These are phyloP conservation scores for Sutorius australiensis DNA, from an alignment of 768 basidiomycete species.

Conservation along the genomic window DNA sequence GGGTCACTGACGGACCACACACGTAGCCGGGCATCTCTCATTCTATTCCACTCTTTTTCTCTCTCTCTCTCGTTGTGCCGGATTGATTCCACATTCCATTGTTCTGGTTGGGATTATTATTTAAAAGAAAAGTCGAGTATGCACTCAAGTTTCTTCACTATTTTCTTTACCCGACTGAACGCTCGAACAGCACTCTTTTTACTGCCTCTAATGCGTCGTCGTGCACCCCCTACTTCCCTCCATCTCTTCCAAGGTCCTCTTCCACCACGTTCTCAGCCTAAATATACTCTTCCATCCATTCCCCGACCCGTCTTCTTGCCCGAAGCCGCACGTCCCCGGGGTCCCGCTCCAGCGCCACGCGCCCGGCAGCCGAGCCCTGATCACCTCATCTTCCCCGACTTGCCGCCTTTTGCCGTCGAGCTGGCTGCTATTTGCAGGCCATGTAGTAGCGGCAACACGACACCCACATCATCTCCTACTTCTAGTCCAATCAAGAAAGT, in stretches of 20 bases:
- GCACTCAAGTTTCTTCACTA: not conserved
- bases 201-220: conserved; percentile 53
- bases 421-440: conserved; percentile 16
- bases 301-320: conserved; percentile 52
- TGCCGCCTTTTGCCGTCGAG: conserved; percentile 24
- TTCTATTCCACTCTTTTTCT: not conserved
- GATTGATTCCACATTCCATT: not conserved
- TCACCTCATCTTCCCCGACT: conserved; percentile 15
- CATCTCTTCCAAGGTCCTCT: conserved; percentile 58
- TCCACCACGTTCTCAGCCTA: conserved; percentile 56
- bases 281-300: conserved; percentile 63
- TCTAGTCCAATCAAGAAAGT: conserved; percentile 19
- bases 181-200: not conserved
- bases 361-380: conserved; percentile 6
- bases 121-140: conserved; percentile 1
- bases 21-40: not conserved
- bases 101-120: not conserved
- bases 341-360: conserved; percentile 18
- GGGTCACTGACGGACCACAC: not conserved
- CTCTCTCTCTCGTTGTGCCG: not conserved
- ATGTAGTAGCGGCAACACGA: conserved; percentile 6
- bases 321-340: conserved; percentile 24
- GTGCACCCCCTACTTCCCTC: conserved; percentile 64
- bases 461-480: conserved; percentile 17
- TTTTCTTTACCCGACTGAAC: not conserved